Base-by-base conservation (phyloP, 441 rosid genomes). In the Erysimum cheiri region DNA sequence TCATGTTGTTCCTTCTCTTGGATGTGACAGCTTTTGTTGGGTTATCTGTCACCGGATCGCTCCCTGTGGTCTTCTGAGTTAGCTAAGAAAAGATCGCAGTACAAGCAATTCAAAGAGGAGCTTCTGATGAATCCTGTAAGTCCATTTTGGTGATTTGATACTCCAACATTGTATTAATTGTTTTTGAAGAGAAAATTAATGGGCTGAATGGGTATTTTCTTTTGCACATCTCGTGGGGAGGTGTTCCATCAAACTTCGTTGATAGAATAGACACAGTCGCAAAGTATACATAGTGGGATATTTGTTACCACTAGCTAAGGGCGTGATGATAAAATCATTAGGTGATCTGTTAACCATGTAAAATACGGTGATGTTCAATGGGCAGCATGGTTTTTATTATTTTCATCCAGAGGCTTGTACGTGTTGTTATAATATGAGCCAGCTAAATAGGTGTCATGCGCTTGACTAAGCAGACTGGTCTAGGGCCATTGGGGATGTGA, bases 1-100 rank as follows among this genome's bases (percentile, higher is more conserved):
- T 76, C 53, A 29, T 58, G 26, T 55, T 35, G 15, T 5, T 37
- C 22, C 22, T 19, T 19, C 3, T 67, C 49, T 74, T 57, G 63
- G 50, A 37, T 81, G 26, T 89, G 80, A 74, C 90, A 94, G 98
- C 84, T 94, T 52, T 87, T 94, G 72, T 75, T 94, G 72, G 90
- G 92, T 31, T 92, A 88, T 80, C 69, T 91, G 55, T 90, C 98
- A 2, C 86, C 92, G 40, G 98, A 94, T 76, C 91, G 91, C 8
- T 80, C 80, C 3, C 80, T 87, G 28, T 94, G 98, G 97, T 79
- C 86, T 3, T 75, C 88, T 49, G 97, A 94, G 77, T 79, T 92
- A 79, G 84, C 93, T 47, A 94, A 87, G 88, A 94, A 81, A 81
- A 86, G 98, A 73, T 87, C 91, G 35, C 98, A 94, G 80, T 94